Conservation (phyloP, 768 basidiomycete species). For the Leccinum pellstonianum region DNA sequence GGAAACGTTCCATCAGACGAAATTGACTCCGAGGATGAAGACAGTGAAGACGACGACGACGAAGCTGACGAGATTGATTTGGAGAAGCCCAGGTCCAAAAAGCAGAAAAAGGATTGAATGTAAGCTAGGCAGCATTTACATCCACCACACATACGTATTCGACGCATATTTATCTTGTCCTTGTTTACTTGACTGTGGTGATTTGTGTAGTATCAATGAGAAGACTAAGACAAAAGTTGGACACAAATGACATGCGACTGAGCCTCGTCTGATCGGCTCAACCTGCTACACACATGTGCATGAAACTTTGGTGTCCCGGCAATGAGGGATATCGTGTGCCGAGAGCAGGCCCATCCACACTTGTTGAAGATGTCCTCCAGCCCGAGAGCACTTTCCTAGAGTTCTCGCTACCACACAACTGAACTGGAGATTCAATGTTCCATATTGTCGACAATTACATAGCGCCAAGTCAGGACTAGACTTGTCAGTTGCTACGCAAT, state of each 20-base stretch:
- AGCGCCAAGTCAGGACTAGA: too few relatives aligned
- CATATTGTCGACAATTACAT: too few relatives aligned
- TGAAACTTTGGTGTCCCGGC: neutral
- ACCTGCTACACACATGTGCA: neutral
- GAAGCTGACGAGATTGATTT: constrained; percentile 86
- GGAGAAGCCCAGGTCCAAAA: constrained; percentile 79
- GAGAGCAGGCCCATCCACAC: too few relatives aligned
- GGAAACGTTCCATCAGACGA: constrained; percentile 62
- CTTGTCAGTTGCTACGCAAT: too few relatives aligned
- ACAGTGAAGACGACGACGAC: constrained; percentile 71
- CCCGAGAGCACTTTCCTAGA: too few relatives aligned
- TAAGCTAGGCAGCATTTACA: constrained; percentile 11
- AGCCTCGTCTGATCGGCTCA: neutral
- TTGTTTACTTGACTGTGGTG: constrained; percentile 11
- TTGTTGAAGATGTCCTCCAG: too few relatives aligned
- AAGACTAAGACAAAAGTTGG: neutral
- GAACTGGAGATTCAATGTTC: too few relatives aligned
- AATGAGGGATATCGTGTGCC: too few relatives aligned
- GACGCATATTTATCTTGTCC: constrained; percentile 28
- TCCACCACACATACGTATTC: constrained; percentile 13
- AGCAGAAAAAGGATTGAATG: constrained; percentile 49
- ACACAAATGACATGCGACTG: neutral
- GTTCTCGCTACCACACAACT: too few relatives aligned
- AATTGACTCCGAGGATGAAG: constrained; percentile 63
- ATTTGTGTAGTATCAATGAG: too few relatives aligned